Evolutionary conservation across 208 protist genomes (phyloP).

Genomic region (Leishmania gerbilli): DNA sequence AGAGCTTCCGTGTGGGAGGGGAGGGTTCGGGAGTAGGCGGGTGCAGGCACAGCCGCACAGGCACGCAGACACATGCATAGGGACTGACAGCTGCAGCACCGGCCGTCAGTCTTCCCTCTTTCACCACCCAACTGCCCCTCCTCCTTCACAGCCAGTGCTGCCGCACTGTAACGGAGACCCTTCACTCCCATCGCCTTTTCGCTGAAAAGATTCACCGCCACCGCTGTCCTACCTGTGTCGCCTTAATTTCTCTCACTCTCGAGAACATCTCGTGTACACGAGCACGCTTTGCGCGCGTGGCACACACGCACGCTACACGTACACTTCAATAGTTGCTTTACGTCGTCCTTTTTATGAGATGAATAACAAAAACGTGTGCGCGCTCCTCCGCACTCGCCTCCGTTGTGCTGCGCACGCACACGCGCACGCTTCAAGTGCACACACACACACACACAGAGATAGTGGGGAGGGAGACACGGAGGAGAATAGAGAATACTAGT

Average conservation of each 20-base stretch:
- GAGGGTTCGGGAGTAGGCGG: not conserved
- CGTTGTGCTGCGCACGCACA: not conserved
- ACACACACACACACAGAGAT: no score
- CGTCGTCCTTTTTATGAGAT: not conserved
- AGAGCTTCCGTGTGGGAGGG: not conserved
- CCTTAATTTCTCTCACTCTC: not conserved
- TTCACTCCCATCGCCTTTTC: not conserved
- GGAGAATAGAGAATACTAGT: no score
- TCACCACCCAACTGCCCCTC: not conserved
- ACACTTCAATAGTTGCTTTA: not conserved
- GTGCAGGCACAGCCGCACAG: not conserved
- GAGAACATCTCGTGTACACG: not conserved
- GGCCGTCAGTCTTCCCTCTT: not conserved
- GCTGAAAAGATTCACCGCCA: not conserved
- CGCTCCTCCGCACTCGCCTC: not conserved
- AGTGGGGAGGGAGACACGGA: no score
- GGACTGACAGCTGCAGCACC: not conserved
- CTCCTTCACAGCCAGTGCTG: not conserved
- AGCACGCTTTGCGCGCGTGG: no score
- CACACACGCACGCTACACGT: no score
- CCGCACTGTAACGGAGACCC: not conserved
- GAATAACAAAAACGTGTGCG: not conserved
- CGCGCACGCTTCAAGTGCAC: not conserved
- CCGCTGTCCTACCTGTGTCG: not conserved
- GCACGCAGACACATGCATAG: not conserved